Evolutionary conservation across 2,329 filamentous ascomycete species (phyloP).

Genomic region (Fusarium devonianum): DNA sequence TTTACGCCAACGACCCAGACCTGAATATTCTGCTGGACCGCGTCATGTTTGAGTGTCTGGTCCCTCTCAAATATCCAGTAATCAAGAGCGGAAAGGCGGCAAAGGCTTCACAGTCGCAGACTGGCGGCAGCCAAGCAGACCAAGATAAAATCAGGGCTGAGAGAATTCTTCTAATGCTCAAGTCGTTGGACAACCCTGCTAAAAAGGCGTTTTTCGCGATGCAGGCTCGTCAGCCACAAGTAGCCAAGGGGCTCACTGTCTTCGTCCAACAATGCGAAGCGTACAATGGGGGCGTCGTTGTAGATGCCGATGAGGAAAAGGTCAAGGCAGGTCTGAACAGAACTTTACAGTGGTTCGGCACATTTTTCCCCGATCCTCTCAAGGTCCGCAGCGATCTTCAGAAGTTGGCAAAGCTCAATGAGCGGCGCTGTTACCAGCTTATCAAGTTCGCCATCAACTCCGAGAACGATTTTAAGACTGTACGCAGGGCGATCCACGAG

Average conservation of each 20-base stretch:
- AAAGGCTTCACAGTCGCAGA: slow-evolving; percentile 66
- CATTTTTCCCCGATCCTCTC: slow-evolving; percentile 77
- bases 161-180: slow-evolving; percentile 82
- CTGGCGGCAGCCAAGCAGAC: slow-evolving; percentile 61
- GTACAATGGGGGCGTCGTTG: slow-evolving; percentile 86
- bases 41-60: slow-evolving; percentile 83
- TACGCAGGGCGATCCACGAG: slow-evolving; percentile 89
- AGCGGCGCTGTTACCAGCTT: slow-evolving; percentile 88
- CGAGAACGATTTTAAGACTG: slow-evolving; percentile 90
- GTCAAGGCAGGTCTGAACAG: slow-evolving; percentile 75
- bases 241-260: slow-evolving; percentile 75
- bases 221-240: slow-evolving; percentile 77
- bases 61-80: slow-evolving; percentile 88
- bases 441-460: slow-evolving; percentile 85
- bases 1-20: slow-evolving; percentile 88
- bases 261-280: slow-evolving; percentile 86
- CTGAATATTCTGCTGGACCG: slow-evolving; percentile 85
- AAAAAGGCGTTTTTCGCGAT: slow-evolving; percentile 89
- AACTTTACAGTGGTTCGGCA: slow-evolving; percentile 75
- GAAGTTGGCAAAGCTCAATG: slow-evolving; percentile 90
- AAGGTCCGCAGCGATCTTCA: slow-evolving; percentile 79
- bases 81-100: slow-evolving; percentile 61
- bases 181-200: slow-evolving; percentile 77
- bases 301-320: slow-evolving; percentile 73
- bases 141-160: slow-evolving; percentile 82